Percentiles rank a stretch among this genome's conserved stretches.
phyloP scores from a whole-genome alignment of 176 grass and related monocot genomes.

The Otatea glauca region DNA sequence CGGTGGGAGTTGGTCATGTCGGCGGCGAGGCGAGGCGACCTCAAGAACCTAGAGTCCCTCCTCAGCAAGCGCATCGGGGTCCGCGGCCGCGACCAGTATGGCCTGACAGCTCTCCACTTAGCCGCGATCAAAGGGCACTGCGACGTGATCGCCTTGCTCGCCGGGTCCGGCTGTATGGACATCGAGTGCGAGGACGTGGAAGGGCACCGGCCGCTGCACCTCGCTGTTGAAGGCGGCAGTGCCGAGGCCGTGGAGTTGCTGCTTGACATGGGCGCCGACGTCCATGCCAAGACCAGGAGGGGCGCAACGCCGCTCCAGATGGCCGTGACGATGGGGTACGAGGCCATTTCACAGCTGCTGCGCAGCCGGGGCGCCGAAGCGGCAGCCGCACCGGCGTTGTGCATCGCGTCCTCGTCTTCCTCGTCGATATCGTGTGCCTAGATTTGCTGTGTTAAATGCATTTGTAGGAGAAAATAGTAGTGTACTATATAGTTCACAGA shows the following conservation, averaged over 20 bases:
- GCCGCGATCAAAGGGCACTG: constrained; percentile 84
- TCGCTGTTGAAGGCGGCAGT: constrained; percentile 77
- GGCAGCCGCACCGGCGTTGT: constrained; percentile 25
- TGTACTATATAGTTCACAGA: constrained; percentile 1
- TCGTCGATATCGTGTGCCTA: constrained; percentile 66
- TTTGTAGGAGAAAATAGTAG: neutral
- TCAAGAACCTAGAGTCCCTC: constrained; percentile 63
- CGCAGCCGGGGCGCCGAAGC: constrained; percentile 53
- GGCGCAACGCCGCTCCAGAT: constrained; percentile 71
- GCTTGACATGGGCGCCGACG: constrained; percentile 73
- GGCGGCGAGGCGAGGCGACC: constrained; percentile 75
- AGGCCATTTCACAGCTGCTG: constrained; percentile 64
- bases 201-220: constrained; percentile 80
- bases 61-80: constrained; percentile 62
- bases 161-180: constrained; percentile 69
- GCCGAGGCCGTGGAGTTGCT: constrained; percentile 72
- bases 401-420: constrained; percentile 62
- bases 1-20: constrained; percentile 84
- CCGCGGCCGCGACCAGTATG: constrained; percentile 80
- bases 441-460: neutral
- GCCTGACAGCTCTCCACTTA: constrained; percentile 78
- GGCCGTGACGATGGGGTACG: constrained; percentile 68
- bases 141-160: constrained; percentile 62
- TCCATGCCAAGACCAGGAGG: constrained; percentile 66
- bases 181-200: constrained; percentile 78